A percentile compares a stretch with the other conserved stretches of the same genome.
Conservation (phyloP, 768 basidiomycete species). For the Suillus paluster region DNA sequence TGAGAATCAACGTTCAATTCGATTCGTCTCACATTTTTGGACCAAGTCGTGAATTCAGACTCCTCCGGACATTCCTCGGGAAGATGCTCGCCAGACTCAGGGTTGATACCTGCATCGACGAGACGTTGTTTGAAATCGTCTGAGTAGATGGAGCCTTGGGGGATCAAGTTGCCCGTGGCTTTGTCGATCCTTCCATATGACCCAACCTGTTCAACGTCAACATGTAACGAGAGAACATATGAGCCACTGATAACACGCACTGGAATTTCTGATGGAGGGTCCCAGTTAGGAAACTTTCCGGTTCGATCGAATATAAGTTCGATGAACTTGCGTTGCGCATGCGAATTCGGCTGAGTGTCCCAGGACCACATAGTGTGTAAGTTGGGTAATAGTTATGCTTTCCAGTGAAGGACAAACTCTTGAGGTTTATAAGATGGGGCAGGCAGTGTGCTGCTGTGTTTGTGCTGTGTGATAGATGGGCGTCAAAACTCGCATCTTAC, state of each 20-base stretch:
- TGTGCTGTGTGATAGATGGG: background rate
- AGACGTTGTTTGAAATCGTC: background rate
- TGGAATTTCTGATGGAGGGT: background rate
- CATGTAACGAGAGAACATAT: too few relatives aligned
- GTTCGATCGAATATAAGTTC: background rate
- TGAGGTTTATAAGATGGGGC: background rate
- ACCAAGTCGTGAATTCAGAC: background rate
- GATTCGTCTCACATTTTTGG: background rate
- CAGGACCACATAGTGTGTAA: background rate
- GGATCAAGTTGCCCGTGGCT: background rate
- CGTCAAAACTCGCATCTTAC: slow-evolving; percentile 2
- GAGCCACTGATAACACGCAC: background rate
- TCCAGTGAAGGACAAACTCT: background rate
- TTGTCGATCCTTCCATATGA: background rate
- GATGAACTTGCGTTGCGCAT: background rate
- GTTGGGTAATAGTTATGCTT: background rate
- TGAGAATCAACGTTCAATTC: background rate
- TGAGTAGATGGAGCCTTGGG: background rate
- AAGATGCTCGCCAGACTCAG: background rate
- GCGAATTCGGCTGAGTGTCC: background rate
- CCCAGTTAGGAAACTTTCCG: slow-evolving; percentile 1
- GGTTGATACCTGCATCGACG: background rate
- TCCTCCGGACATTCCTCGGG: background rate
- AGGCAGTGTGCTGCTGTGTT: background rate
- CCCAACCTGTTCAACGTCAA: background rate